These are phyloP conservation scores for Cyberlindnera veronae DNA, from an alignment of 805 yeast genomes.

Conservation along the genomic window DNA sequence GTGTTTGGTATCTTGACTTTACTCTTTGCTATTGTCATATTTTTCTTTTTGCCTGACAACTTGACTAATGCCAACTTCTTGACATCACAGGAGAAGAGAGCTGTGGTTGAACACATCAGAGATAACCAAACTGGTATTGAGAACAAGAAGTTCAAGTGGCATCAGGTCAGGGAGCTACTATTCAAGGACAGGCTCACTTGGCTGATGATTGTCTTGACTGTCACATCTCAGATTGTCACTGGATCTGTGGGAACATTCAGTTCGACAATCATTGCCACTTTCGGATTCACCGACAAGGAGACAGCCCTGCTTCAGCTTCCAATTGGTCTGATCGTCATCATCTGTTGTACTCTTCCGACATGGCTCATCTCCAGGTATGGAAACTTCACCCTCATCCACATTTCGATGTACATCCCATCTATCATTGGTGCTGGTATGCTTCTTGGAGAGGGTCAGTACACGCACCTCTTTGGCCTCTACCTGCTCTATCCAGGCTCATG, in stretches of 20 bases:
- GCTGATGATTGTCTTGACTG: conserved; percentile 40
- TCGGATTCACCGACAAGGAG: conserved; percentile 25
- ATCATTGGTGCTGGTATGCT: conserved; percentile 48
- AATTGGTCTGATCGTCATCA: conserved; percentile 44
- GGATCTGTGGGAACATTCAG: conserved; percentile 36
- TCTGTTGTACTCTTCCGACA: conserved; percentile 37
- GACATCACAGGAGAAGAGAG: conserved; percentile 34
- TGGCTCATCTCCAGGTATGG: conserved; percentile 35
- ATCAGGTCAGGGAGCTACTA: conserved; percentile 41
- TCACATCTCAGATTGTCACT: conserved; percentile 43
- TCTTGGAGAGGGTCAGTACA: conserved; percentile 35
- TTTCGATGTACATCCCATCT: conserved; percentile 42
- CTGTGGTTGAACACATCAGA: conserved; percentile 39
- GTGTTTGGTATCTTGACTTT: conserved; percentile 52
- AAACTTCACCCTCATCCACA: conserved; percentile 31
- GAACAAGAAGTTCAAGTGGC: conserved; percentile 36
- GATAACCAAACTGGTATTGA: conserved; percentile 46
- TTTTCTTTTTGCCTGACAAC: conserved; percentile 46
- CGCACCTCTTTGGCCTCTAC: conserved; percentile 45
- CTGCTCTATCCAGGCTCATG: conserved; percentile 50
- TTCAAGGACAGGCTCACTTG: conserved; percentile 43
- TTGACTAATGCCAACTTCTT: conserved; percentile 34
- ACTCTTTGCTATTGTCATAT: conserved; percentile 41
- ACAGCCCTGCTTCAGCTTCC: conserved; percentile 52
- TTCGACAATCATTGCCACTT: conserved; percentile 16